A percentile compares a stretch with the other conserved stretches of the same genome.
Conservation (phyloP, 164 flowering plant species). For the Euptelea pleiosperma region DNA sequence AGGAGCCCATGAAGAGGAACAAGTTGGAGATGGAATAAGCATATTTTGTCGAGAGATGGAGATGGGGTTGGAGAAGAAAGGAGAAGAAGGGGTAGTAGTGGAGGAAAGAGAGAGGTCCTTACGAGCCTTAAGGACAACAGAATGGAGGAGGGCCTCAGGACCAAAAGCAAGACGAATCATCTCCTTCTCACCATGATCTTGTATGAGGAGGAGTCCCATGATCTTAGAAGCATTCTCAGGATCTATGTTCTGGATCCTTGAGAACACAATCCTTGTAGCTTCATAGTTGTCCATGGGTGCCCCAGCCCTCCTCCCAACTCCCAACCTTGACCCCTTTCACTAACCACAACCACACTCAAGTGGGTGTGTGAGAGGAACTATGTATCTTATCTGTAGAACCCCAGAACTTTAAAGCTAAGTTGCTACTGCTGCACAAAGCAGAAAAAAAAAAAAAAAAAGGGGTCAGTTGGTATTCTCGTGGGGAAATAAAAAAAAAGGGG, state of each 20-base stretch:
- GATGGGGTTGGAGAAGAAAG: constrained; percentile 26
- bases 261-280: constrained; percentile 79
- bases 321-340: no score
- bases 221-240: constrained; percentile 88
- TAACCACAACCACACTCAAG: background rate
- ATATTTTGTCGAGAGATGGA: constrained; percentile 24
- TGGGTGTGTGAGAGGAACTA: background rate
- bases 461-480: no score
- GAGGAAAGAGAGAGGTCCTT: constrained; percentile 53
- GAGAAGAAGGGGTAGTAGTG: constrained; percentile 48
- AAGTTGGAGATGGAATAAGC: constrained; percentile 24
- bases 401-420: no score
- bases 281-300: constrained; percentile 75
- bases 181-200: constrained; percentile 92
- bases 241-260: constrained; percentile 74
- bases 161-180: constrained; percentile 94
- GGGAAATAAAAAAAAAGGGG: no score
- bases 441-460: no score
- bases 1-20: constrained; percentile 36
- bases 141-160: constrained; percentile 69
- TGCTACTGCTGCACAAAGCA: no score
- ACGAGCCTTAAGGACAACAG: constrained; percentile 59
- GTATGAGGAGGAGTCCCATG: constrained; percentile 78
- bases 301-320: background rate
- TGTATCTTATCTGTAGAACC: no score